phyloP scores from a whole-genome alignment of 2,329 filamentous ascomycete species.

The Niveomyces coronatus region DNA sequence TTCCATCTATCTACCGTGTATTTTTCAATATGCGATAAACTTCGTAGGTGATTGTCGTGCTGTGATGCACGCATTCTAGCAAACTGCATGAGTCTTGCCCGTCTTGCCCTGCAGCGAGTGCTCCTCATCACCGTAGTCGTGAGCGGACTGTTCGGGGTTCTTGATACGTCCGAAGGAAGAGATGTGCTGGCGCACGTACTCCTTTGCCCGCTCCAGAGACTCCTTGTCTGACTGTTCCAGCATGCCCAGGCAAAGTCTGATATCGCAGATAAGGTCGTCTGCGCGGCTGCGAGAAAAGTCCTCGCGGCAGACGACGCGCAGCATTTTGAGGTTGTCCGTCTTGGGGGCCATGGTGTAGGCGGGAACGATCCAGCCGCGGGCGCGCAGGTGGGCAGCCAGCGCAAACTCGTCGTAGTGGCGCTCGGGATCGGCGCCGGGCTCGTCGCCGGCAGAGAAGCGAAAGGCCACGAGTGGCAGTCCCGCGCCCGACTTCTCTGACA shows the following conservation, averaged over 20 bases:
- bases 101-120: constrained; percentile 85
- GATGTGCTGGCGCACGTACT: constrained; percentile 51
- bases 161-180: constrained; percentile 41
- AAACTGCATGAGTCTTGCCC: constrained; percentile 83
- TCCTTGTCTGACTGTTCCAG: constrained; percentile 66
- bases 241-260: constrained; percentile 64
- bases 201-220: constrained; percentile 56
- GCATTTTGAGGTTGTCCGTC: constrained; percentile 74
- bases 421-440: constrained; percentile 38
- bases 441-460: constrained; percentile 53
- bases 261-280: constrained; percentile 66
- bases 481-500: constrained; percentile 67
- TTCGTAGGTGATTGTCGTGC: background rate
- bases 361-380: constrained; percentile 85
- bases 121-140: constrained; percentile 54
- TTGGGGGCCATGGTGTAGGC: constrained; percentile 96
- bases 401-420: constrained; percentile 64
- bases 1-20: too few relatives aligned
- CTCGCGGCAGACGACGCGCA: constrained; percentile 85
- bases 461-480: constrained; percentile 88
- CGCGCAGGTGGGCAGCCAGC: constrained; percentile 74
- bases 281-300: constrained; percentile 80
- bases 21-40: background rate
- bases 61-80: constrained; percentile 36
- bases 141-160: constrained; percentile 33